Conservation (phyloP, 2,329 filamentous ascomycete species). For the Aspergillus hiratsukae region DNA sequence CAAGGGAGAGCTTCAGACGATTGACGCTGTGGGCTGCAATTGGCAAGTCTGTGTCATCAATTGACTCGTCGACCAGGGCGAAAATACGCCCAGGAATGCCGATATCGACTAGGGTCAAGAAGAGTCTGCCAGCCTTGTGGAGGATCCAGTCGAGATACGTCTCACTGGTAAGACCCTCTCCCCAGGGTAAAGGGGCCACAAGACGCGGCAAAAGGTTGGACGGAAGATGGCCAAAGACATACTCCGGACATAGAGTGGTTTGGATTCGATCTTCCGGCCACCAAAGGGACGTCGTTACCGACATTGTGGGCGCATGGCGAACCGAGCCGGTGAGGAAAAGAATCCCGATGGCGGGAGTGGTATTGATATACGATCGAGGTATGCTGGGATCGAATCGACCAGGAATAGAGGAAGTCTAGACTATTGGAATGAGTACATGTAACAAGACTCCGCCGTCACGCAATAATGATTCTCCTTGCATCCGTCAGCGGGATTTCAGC, state of each 20-base stretch:
- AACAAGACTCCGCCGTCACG: background rate
- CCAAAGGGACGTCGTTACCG: constrained; percentile 34
- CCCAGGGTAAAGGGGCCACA: constrained; percentile 38
- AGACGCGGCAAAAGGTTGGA: constrained; percentile 34
- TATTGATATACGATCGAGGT: constrained; percentile 6
- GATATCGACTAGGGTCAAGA: constrained; percentile 55
- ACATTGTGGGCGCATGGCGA: constrained; percentile 21
- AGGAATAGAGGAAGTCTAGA: background rate
- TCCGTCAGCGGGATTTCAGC: background rate
- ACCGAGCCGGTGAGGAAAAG: constrained; percentile 2
- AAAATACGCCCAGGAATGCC: constrained; percentile 62
- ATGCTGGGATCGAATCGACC: background rate
- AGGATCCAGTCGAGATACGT: constrained; percentile 62
- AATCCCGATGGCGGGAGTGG: background rate
- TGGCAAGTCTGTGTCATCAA: constrained; percentile 59
- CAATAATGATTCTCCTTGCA: background rate
- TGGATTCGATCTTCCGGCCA: constrained; percentile 45
- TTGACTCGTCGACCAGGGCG: constrained; percentile 56
- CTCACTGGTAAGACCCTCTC: constrained; percentile 44
- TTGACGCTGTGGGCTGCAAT: constrained; percentile 52
- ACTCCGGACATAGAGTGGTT: constrained; percentile 39
- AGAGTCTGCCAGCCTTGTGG: constrained; percentile 53
- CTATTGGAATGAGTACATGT: background rate
- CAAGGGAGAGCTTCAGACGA: constrained; percentile 49
- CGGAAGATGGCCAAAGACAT: constrained; percentile 34